These are phyloP conservation scores for Yamadazyma friedrichii DNA, from an alignment of 1,139 yeast genomes.

Conservation along the genomic window DNA sequence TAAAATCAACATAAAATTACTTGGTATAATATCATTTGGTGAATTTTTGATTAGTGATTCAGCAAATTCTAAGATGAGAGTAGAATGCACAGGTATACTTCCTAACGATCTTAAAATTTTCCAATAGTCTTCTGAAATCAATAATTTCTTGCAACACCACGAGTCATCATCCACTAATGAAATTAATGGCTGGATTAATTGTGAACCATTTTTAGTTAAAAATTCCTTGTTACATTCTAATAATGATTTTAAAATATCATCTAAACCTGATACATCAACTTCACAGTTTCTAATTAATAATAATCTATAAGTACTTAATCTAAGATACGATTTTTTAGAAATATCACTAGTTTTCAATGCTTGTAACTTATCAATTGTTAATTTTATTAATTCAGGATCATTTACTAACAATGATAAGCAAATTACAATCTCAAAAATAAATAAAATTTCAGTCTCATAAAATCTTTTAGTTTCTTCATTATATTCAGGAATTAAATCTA, in stretches of 20 bases:
- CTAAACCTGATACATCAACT: constrained; percentile 15
- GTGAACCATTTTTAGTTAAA: constrained; percentile 46
- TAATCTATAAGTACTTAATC: constrained; percentile 41
- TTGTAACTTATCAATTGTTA: constrained; percentile 23
- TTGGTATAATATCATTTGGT: constrained; percentile 37
- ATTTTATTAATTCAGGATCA: constrained; percentile 30
- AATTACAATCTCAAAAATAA: constrained; percentile 54
- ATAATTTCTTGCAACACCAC: constrained; percentile 40
- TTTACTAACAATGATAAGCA: constrained; percentile 49
- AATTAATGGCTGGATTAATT: constrained; percentile 53
- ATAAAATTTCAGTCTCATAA: constrained; percentile 55
- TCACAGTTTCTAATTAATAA: constrained; percentile 36
- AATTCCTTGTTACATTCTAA: constrained; percentile 35
- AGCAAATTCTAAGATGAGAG: constrained; percentile 48
- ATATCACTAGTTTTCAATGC: constrained; percentile 18
- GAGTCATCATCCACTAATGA: constrained; percentile 50
- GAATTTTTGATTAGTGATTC: constrained; percentile 40
- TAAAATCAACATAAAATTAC: constrained; percentile 61
- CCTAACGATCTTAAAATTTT: constrained; percentile 56
- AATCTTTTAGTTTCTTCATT: constrained; percentile 40
- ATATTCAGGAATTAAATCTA: constrained; percentile 29
- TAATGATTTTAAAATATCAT: constrained; percentile 25
- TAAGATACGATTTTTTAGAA: constrained; percentile 29
- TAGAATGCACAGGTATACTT: constrained; percentile 52
- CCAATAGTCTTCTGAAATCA: constrained; percentile 62